These are phyloP conservation scores for Backusella mclennaniae DNA, from an alignment of 192 early-diverging fungal species.

Conservation along the genomic window DNA sequence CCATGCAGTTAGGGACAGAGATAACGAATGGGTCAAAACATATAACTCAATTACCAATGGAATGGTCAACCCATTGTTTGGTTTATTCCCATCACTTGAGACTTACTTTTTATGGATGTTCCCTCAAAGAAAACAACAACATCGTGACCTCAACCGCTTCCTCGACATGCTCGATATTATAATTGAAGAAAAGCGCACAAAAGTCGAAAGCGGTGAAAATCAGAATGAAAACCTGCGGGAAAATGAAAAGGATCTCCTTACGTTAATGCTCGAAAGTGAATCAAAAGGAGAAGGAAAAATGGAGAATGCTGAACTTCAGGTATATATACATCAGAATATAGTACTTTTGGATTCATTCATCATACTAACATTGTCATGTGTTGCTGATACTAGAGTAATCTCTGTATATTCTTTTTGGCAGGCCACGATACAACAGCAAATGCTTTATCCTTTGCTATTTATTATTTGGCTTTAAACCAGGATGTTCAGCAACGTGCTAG, in stretches of 20 bases:
- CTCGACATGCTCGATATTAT: conserved; percentile 12
- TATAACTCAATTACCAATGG: neutral
- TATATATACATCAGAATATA: conserved; percentile 25
- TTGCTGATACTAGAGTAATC: conserved; percentile 9
- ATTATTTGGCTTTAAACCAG: conserved; percentile 46
- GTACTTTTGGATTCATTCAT: conserved; percentile 43
- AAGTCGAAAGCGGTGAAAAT: neutral
- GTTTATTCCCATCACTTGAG: neutral
- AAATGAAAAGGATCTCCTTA: conserved; percentile 30
- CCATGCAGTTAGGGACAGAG: neutral
- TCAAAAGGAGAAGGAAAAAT: neutral
- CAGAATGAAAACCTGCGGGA: neutral
- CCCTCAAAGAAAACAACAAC: neutral
- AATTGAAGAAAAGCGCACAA: conserved; percentile 16
- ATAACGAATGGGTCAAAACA: neutral
- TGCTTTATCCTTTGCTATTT: conserved; percentile 46
- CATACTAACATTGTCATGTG: neutral
- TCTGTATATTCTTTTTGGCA: conserved; percentile 53
- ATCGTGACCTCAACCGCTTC: neutral
- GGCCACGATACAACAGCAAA: conserved; percentile 60
- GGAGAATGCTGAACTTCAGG: neutral
- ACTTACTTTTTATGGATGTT: neutral
- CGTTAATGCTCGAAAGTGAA: conserved; percentile 28
- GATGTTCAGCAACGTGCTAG: conserved; percentile 56
- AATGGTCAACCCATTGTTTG: neutral